Base-by-base conservation (phyloP, 768 basidiomycete genomes). In the Mycena vitilis region DNA sequence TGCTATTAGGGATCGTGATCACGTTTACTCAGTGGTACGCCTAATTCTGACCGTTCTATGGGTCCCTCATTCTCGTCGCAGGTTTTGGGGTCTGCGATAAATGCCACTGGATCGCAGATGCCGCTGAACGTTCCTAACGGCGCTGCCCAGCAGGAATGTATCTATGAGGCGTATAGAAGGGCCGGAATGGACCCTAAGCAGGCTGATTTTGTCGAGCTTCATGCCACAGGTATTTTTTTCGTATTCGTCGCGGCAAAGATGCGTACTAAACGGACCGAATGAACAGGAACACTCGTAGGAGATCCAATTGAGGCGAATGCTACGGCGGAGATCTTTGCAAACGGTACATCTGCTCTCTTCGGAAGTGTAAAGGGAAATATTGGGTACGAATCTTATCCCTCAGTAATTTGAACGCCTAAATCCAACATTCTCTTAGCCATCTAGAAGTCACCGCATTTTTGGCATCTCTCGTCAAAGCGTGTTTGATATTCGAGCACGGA, bases 1-100 rank as follows among this genome's bases (percentile, higher is more conserved):
- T 36, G 79, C 80, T 5, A 42, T 80, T 36, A 64, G 70, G 2
- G 79, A 80, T 59, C 51, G 72, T 23, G 79, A 81, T 60, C 66
- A 73, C 18, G 74, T 81, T 25, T 79, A 80, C 22, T 55, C 54
- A 4, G 54, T 55, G 6, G 54, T 55, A 12, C n/a, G 54, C 38
- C 12, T n/a, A 15, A 5, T 1, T 22, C 15, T 22, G 3, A 4
- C 61, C 2, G 60, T 3, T 6, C 55, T 4, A 2, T 4, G 54
- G 8, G 5, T 55, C 37, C 3, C 54, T 55, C 2, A 55, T 55
- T n/a, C 37, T 34, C 7, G 7, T 55, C n/a, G 22, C 20, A 55
- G 54, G 54, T 55, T n/a, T 37, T 22, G 11, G 54, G 54, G 37
- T 55, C 54, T 12, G 54, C 54, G 7, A 55, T 55, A 5, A 55